These are phyloP conservation scores for Claviceps pusilla DNA, from an alignment of 2,329 filamentous ascomycete species.

Conservation along the genomic window DNA sequence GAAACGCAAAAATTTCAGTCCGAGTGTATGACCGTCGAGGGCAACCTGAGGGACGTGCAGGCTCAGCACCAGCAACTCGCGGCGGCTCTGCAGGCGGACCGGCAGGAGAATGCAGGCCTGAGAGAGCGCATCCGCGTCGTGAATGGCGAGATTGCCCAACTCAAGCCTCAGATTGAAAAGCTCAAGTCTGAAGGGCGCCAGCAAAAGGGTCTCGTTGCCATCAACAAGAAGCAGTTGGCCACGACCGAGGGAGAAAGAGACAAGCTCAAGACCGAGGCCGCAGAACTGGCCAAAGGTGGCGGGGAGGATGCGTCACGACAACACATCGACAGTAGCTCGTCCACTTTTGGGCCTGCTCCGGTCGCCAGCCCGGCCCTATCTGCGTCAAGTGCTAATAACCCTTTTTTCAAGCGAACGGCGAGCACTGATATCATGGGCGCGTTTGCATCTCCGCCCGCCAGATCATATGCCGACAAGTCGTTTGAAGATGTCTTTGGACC, in stretches of 20 bases:
- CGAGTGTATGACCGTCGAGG: slow-evolving; percentile 72
- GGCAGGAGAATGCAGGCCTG: slow-evolving; percentile 70
- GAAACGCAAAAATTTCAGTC: slow-evolving; percentile 75
- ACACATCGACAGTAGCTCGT: slow-evolving; percentile 37
- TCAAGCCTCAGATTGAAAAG: slow-evolving; percentile 88
- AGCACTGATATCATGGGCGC: slow-evolving; percentile 45
- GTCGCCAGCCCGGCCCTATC: slow-evolving; percentile 57
- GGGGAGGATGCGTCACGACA: slow-evolving; percentile 39
- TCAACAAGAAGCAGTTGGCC: slow-evolving; percentile 93
- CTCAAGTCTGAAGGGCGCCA: slow-evolving; percentile 81
- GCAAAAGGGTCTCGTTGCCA: slow-evolving; percentile 89
- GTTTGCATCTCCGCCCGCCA: slow-evolving; percentile 33
- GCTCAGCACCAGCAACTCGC: slow-evolving; percentile 65
- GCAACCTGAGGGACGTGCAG: slow-evolving; percentile 64
- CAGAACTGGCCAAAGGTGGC: slow-evolving; percentile 44
- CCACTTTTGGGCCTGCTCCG: slow-evolving; percentile 28
- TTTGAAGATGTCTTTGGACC: slow-evolving; percentile 83
- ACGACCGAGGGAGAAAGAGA: slow-evolving; percentile 83
- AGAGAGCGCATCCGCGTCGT: slow-evolving; percentile 77
- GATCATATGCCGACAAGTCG: slow-evolving; percentile 44
- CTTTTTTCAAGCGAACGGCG: slow-evolving; percentile 68
- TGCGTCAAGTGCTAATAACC: slow-evolving; percentile 68
- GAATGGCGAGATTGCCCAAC: slow-evolving; percentile 66
- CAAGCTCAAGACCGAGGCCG: slow-evolving; percentile 67
- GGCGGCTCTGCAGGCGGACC: slow-evolving; percentile 65